Evolutionary conservation across 257 asterid species (phyloP).

Genomic region (Echites panduratus): DNA sequence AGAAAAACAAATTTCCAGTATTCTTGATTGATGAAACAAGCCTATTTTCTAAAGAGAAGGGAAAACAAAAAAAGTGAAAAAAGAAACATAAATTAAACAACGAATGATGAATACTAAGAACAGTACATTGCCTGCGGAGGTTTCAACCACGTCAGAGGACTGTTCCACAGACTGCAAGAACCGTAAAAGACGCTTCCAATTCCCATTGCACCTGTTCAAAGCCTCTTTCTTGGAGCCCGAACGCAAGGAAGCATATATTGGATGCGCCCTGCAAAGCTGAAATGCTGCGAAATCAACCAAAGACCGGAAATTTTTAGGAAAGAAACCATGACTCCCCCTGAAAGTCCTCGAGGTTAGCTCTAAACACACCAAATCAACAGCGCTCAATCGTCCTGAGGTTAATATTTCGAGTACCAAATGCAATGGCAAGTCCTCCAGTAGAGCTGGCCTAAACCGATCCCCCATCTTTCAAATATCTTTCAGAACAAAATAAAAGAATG

Average conservation of each 20-base stretch:
- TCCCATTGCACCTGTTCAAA: constrained; percentile 48
- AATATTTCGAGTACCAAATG: constrained; percentile 68
- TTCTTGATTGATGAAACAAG: not conserved
- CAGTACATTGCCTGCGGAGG: constrained; percentile 78
- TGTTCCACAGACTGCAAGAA: constrained; percentile 73
- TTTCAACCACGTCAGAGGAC: constrained; percentile 60
- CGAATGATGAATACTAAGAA: constrained; percentile 16
- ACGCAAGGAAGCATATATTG: constrained; percentile 43
- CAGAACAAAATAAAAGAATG: constrained; percentile 4
- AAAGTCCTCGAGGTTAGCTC: constrained; percentile 61
- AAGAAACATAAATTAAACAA: too few relatives aligned
- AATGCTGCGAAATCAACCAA: constrained; percentile 66
- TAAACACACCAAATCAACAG: constrained; percentile 53
- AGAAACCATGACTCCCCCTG: constrained; percentile 39
- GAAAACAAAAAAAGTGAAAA: not conserved
- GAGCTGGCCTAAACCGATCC: constrained; percentile 41
- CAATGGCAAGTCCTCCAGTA: constrained; percentile 63
- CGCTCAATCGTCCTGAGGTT: constrained; percentile 55
- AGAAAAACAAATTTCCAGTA: not conserved
- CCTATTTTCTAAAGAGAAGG: not conserved
- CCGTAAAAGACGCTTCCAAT: constrained; percentile 68
- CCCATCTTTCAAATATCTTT: constrained; percentile 32
- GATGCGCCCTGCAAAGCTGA: constrained; percentile 56
- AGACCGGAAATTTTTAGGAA: constrained; percentile 53
- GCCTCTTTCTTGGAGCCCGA: constrained; percentile 40